These are phyloP conservation scores for Geotrichum aggregatum DNA, from an alignment of 1,139 yeast genomes.

Conservation along the genomic window DNA sequence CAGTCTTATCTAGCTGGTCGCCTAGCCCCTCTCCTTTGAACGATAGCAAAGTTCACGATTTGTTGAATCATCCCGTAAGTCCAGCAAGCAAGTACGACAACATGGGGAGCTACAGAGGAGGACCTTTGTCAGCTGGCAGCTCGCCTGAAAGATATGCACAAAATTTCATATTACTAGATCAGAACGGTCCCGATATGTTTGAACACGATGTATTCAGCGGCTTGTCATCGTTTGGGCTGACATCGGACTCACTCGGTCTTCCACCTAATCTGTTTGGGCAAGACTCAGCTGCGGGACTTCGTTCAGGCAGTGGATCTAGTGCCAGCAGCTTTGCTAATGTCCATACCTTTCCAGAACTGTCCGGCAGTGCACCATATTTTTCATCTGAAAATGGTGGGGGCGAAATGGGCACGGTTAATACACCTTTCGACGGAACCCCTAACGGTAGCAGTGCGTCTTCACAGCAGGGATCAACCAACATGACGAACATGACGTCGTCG, in stretches of 20 bases:
- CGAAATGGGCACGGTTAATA: no score
- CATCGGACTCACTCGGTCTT: conserved; percentile 12
- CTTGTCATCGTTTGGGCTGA: conserved; percentile 7
- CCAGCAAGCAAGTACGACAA: background rate
- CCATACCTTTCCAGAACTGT: background rate
- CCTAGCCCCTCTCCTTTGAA: background rate
- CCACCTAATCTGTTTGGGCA: conserved; percentile 11
- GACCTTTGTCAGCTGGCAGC: conserved; percentile 9
- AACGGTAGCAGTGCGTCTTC: background rate
- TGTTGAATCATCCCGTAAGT: background rate
- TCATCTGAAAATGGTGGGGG: no score
- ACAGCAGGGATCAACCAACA: background rate
- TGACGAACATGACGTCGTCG: background rate
- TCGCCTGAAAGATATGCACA: conserved; percentile 14
- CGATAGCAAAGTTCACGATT: background rate
- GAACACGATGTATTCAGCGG: background rate
- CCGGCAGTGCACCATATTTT: background rate
- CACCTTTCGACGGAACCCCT: no score
- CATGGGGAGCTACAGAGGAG: background rate
- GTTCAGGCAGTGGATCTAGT: background rate
- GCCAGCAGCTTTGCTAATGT: background rate
- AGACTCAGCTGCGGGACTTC: background rate
- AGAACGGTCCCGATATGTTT: conserved; percentile 21
- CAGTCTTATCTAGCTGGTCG: background rate
- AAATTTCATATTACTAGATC: conserved; percentile 15